A percentile compares a stretch with the other conserved stretches of the same genome.
Conservation (phyloP, 352 stramenopile species). For the Globisporangium ultimum region DNA sequence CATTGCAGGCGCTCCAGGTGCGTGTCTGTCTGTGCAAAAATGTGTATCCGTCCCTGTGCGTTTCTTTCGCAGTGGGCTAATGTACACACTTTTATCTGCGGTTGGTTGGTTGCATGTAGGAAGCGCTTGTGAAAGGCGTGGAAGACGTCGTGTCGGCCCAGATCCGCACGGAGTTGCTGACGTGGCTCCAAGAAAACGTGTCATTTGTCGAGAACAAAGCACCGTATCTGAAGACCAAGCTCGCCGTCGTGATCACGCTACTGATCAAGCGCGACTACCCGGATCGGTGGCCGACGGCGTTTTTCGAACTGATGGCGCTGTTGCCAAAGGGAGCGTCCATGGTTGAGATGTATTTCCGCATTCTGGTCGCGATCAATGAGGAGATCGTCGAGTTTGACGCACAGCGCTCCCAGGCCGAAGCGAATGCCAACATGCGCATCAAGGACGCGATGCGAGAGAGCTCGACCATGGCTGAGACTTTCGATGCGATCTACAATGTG, state of each 20-base stretch:
- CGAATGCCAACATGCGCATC: conserved; percentile 77
- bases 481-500: conserved; percentile 84
- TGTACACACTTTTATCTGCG: background rate
- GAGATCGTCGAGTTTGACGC: conserved; percentile 90
- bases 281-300: conserved; percentile 79
- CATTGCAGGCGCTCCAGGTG: conserved; percentile 64
- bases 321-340: conserved; percentile 69
- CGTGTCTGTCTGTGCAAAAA: background rate
- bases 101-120: conserved; percentile 19
- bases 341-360: conserved; percentile 90
- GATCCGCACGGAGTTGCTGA: conserved; percentile 52
- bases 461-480: conserved; percentile 66
- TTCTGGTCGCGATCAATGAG: conserved; percentile 88
- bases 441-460: conserved; percentile 87
- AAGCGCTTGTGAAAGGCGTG: conserved; percentile 38
- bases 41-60: background rate
- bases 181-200: conserved; percentile 63
- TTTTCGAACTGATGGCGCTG: conserved; percentile 78
- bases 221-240: conserved; percentile 84
- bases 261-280: conserved; percentile 90
- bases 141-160: conserved; percentile 43
- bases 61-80: too few species aligned
- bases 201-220: conserved; percentile 53
- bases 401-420: conserved; percentile 50
- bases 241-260: conserved; percentile 76